phyloP scores from a whole-genome alignment of 257 asterid genomes.

The Knoxia roxburghii region DNA sequence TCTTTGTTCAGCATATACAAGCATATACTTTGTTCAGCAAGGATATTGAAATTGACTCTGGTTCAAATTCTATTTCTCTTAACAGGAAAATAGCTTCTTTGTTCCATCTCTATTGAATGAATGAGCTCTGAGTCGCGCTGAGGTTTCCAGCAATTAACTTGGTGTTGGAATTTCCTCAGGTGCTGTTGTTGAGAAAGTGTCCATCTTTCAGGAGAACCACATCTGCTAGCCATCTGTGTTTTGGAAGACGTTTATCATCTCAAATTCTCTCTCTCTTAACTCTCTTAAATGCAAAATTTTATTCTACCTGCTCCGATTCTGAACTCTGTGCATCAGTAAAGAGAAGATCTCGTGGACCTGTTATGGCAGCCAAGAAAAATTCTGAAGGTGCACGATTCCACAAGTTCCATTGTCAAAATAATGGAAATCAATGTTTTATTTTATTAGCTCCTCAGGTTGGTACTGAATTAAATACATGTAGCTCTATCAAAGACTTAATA shows the following conservation, averaged over 20 bases:
- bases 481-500: background rate
- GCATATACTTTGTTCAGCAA: background rate
- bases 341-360: conserved; percentile 63
- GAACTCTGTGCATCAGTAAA: conserved; percentile 47
- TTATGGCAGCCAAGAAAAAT: conserved; percentile 72
- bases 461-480: background rate
- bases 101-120: background rate
- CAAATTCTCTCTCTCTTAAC: conserved; percentile 46
- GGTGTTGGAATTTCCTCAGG: conserved; percentile 54
- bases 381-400: conserved; percentile 51
- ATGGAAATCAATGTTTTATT: background rate
- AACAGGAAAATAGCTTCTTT: background rate
- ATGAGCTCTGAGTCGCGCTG: conserved; percentile 2
- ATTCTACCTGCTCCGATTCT: conserved; percentile 44
- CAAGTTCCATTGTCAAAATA: background rate
- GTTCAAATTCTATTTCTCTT: background rate
- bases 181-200: conserved; percentile 58
- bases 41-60: background rate
- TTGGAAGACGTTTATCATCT: conserved; percentile 55
- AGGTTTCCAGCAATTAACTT: conserved; percentile 28
- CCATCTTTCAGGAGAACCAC: conserved; percentile 56
- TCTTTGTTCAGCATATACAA: background rate
- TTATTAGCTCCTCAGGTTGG: conserved; percentile 12
- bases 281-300: conserved; percentile 39
- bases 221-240: conserved; percentile 42